Evolutionary conservation across 441 rosid species (phyloP).

Genomic region (Adansonia madagascariensis): DNA sequence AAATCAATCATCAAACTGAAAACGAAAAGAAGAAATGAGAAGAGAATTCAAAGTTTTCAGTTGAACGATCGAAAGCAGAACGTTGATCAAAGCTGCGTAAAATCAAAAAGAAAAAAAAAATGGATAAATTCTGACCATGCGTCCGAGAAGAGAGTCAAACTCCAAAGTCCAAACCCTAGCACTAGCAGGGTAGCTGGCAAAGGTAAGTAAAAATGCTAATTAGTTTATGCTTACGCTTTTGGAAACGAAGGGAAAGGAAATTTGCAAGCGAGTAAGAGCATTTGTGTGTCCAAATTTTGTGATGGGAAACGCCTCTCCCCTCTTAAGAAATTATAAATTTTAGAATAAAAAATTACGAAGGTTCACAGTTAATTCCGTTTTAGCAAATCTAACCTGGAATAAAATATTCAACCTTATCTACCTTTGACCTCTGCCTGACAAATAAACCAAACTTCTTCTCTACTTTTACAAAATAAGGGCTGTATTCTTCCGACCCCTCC

Average conservation of each 20-base stretch:
- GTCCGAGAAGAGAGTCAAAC: slow-evolving; percentile 7
- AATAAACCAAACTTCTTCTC: too few species aligned
- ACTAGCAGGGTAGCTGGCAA: background rate
- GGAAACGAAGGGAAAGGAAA: background rate
- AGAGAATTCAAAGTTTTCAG: background rate
- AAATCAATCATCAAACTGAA: background rate
- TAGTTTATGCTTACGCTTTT: background rate
- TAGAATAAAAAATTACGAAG: background rate
- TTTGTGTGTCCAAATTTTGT: background rate
- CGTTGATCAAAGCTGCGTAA: background rate
- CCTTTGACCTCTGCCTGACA: background rate
- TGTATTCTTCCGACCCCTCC: too few species aligned
- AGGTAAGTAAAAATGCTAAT: background rate
- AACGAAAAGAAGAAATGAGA: background rate
- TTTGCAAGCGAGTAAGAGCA: background rate
- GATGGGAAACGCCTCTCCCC: slow-evolving; percentile 7
- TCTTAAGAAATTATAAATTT: background rate
- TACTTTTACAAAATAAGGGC: too few species aligned
- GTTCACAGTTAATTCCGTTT: background rate
- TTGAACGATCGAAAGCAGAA: background rate
- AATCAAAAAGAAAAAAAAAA: background rate
- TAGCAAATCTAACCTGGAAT: background rate
- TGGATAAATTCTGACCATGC: background rate
- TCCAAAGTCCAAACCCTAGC: slow-evolving; percentile 18
- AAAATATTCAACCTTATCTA: background rate